These are phyloP conservation scores for Grosmannia serpens DNA, from an alignment of 2,329 filamentous ascomycete genomes.

Conservation along the genomic window DNA sequence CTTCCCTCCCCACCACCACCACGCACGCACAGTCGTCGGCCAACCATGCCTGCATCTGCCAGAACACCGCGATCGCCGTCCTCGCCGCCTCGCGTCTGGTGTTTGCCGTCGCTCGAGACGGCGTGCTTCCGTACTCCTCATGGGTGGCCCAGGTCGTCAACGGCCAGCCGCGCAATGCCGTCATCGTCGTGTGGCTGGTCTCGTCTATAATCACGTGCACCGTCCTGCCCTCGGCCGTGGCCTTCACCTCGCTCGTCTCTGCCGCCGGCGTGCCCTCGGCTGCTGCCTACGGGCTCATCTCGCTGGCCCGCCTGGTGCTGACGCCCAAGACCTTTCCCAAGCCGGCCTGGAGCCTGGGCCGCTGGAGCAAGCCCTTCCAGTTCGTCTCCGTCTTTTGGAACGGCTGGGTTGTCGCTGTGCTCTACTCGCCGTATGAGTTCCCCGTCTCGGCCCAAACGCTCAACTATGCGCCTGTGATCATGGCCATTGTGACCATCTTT, in stretches of 20 bases:
- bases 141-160: constrained; percentile 7
- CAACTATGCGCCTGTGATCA: constrained; percentile 10
- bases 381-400: constrained; percentile 6
- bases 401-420: constrained; percentile 7
- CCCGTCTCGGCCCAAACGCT: constrained; percentile 5
- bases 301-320: background rate
- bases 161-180: constrained; percentile 9
- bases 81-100: constrained; percentile 8
- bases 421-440: constrained; percentile 7
- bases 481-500: constrained; percentile 8
- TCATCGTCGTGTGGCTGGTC: constrained; percentile 10
- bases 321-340: constrained; percentile 6
- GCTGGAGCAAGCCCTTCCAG: constrained; percentile 8
- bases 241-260: constrained; percentile 9
- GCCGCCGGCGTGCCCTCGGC: constrained; percentile 7
- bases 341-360: constrained; percentile 7
- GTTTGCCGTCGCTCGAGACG: constrained; percentile 10
- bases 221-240: constrained; percentile 9
- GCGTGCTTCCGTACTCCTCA: constrained; percentile 6
- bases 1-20: background rate
- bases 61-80: constrained; percentile 10
- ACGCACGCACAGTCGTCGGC: no score
- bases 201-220: constrained; percentile 7
- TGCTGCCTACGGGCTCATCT: constrained; percentile 7
- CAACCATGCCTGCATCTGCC: no score